Evolutionary conservation across 2,329 filamentous ascomycete genomes (phyloP).

Genomic region (Drechslera avenae): DNA sequence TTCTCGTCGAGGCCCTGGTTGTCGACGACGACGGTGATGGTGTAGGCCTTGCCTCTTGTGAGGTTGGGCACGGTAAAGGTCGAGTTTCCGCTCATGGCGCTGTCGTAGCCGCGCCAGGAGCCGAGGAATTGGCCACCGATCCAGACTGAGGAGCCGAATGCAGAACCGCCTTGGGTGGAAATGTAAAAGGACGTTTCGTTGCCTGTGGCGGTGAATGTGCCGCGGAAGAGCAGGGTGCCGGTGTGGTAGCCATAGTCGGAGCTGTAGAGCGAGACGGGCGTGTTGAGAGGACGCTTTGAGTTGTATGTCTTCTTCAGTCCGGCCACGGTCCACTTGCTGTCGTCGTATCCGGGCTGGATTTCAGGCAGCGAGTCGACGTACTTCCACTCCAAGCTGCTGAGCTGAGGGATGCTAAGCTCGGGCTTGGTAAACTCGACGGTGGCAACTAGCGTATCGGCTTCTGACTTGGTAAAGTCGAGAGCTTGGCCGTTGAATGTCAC

Average conservation of each 20-base stretch:
- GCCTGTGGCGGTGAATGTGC: constrained; percentile 69
- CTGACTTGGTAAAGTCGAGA: constrained; percentile 47
- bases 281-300: constrained; percentile 60
- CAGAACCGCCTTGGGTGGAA: constrained; percentile 68
- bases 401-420: constrained; percentile 60
- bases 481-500: constrained; percentile 66
- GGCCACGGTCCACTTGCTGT: constrained; percentile 68
- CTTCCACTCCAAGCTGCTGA: constrained; percentile 68
- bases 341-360: constrained; percentile 66
- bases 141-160: constrained; percentile 71
- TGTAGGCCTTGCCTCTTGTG: constrained; percentile 57
- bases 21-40: constrained; percentile 73
- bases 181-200: constrained; percentile 63
- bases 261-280: constrained; percentile 67
- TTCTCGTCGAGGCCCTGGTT: constrained; percentile 74
- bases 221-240: constrained; percentile 71
- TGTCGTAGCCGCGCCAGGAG: constrained; percentile 64
- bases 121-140: constrained; percentile 67
- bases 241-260: constrained; percentile 77
- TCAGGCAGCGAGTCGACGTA: constrained; percentile 75
- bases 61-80: constrained; percentile 64
- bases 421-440: constrained; percentile 59
- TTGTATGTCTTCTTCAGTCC: constrained; percentile 66
- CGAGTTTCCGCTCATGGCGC: constrained; percentile 56
- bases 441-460: constrained; percentile 57